Base-by-base conservation (phyloP, 2,329 filamentous ascomycete species). In the Dothistroma pini region DNA sequence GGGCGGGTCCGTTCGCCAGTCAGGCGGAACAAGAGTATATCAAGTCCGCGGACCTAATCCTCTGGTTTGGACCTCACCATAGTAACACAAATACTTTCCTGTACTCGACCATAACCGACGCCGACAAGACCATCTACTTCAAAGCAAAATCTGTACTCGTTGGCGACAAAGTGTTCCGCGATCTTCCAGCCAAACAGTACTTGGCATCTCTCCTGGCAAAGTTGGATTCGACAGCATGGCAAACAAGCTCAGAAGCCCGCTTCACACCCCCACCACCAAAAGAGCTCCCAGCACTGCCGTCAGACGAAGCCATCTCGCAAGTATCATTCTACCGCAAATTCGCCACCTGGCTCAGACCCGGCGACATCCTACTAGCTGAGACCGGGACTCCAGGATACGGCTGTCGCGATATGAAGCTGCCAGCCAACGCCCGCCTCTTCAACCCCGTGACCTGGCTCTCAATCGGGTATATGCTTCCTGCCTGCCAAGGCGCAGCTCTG, bases 311-410 rank as follows among this genome's bases (percentile, higher is more conserved):
- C 22, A 66, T 64, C 19, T 69, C 25, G 71, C 79, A 19, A 75
- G 80, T 16, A 76, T 82, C 44, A 14, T 56, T 56, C 41, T 56
- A 56, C 41, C 41, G 29, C 35, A 48, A 34, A 14, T 48, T 56
- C 41, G 41, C 89, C 41, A 81, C 87, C 63, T 96, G 89, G 80
- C 78, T 96, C 10, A 81, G 83, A 57, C 80, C 86, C 57, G 81
- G 86, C 51, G 92, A 96, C 70, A 85, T 96, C 59, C 80, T 96
- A 58, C 84, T 96, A 55, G 93, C 91, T 0, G 92, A 96, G 75
- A 96, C 91, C 1, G 92, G 91, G 44, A 96, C 92, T 0, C 82
- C 91, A 60, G 93, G 92, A 77, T 93, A 96, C 74, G 92, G 92
- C 59, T 90, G 95, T 69, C 91, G 89, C 85, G 90, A 93, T 60